Conservation (phyloP, 441 rosid genomes). For the Dalechampia spathulata region DNA sequence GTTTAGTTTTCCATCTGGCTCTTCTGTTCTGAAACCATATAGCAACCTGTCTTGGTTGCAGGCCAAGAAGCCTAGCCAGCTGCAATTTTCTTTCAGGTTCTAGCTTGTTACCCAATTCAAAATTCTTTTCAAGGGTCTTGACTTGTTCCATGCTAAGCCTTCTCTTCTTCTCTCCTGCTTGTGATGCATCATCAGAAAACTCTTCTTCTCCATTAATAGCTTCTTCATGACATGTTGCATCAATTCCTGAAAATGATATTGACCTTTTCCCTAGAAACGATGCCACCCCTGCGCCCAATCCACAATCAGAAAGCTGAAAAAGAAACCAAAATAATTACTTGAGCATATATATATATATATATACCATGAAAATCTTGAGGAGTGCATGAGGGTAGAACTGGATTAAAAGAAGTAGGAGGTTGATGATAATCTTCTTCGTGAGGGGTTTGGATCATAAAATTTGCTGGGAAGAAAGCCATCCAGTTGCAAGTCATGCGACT, state of each 20-base stretch:
- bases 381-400: constrained; percentile 57
- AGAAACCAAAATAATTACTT: too few relatives aligned
- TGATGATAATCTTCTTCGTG: constrained; percentile 54
- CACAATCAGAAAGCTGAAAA: too few relatives aligned
- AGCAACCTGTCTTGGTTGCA: constrained; percentile 92
- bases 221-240: constrained; percentile 32
- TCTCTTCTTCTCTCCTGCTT: constrained; percentile 89
- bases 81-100: constrained; percentile 96
- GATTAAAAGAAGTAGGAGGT: constrained; percentile 47
- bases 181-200: constrained; percentile 85
- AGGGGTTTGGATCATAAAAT: constrained; percentile 73
- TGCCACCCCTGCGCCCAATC: too few relatives aligned
- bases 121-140: constrained; percentile 83
- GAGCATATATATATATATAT: too few relatives aligned
- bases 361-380: constrained; percentile 1
- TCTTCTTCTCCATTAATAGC: constrained; percentile 66
- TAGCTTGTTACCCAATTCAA: constrained; percentile 89
- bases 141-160: constrained; percentile 88
- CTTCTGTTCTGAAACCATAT: constrained; percentile 97
- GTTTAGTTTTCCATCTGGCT: constrained; percentile 96
- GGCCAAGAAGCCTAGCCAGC: constrained; percentile 78
- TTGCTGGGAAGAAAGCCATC: constrained; percentile 82
- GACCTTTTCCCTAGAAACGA: too few relatives aligned
- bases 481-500: constrained; percentile 55
- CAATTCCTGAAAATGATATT: constrained; percentile 15